Base-by-base conservation (phyloP, 805 yeast species). In the Pichia deserticola region DNA sequence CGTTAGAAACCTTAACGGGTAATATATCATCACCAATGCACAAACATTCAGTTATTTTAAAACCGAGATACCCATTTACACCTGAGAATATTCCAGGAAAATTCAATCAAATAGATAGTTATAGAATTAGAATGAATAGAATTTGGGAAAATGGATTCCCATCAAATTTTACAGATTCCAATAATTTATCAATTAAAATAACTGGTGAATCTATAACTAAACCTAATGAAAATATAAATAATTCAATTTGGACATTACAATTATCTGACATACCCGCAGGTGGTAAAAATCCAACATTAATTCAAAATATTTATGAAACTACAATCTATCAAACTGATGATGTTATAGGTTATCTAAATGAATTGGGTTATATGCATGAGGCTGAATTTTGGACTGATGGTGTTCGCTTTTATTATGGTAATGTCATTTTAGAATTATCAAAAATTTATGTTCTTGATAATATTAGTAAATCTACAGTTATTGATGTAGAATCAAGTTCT, bases 231-330 rank as follows among this genome's bases (percentile, higher is more conserved):
- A 47, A 35, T 5, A 45, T 56, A 49, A 56, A 51, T 54, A 58
- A 54, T 50, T 71, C 58, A 54, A 67, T 66, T 39, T 86, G 90
- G 92, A 74, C 82, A 1, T 58, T 86, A 7, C 85, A 79, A 56
- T 71, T 81, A 29, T 70, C 79, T 5, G 95, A 86, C 64, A 82
- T 86, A 11, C 93, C 93, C 2, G 78, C 82, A 7, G 90, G 88
- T 9, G 92, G 92, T 4, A 77, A 73, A 66, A 74, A 77, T 59
- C 75, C 77, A 63, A 82, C 76, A 48, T 76, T 74, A 28, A 79
- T 77, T 51, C 95, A 89, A 62, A 77, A 86, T 15, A 74, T 87
- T 11, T 73, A 83, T 52, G 89, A 84, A 59, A 71, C 80, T 44
- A 77, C 82, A 1, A 60, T 79, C 11, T 73, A 71, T 4, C 74